Percentiles rank a stretch among this genome's conserved stretches.
phyloP scores from a whole-genome alignment of 2,329 filamentous ascomycete genomes.

The Xylariaceae sp. region DNA sequence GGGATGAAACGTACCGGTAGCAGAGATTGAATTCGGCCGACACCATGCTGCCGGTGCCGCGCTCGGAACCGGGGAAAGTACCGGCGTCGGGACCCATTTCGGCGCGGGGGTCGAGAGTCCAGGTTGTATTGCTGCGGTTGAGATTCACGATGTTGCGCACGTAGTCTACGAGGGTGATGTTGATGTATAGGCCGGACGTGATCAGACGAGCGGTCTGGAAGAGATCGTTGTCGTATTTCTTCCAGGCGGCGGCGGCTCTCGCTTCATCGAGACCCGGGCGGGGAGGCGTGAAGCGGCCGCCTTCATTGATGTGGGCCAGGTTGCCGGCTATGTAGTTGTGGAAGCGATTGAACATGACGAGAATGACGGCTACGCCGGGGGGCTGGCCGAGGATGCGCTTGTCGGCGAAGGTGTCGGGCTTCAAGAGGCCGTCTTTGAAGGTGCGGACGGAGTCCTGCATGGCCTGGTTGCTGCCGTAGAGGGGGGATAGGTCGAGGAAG shows the following conservation, averaged over 20 bases:
- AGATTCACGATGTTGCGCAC: slow-evolving; percentile 71
- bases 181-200: slow-evolving; percentile 69
- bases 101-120: slow-evolving; percentile 72
- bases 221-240: slow-evolving; percentile 68
- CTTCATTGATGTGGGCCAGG: slow-evolving; percentile 80
- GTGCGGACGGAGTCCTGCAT: slow-evolving; percentile 63
- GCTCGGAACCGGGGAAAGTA: slow-evolving; percentile 54
- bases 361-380: slow-evolving; percentile 62
- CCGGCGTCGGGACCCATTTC: slow-evolving; percentile 54
- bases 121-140: slow-evolving; percentile 66
- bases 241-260: slow-evolving; percentile 48
- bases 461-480: slow-evolving; percentile 64
- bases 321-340: slow-evolving; percentile 82
- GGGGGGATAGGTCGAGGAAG: slow-evolving; percentile 64
- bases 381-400: slow-evolving; percentile 65
- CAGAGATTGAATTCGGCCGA: slow-evolving; percentile 86
- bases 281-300: slow-evolving; percentile 68
- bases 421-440: slow-evolving; percentile 64
- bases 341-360: slow-evolving; percentile 77
- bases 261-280: slow-evolving; percentile 43
- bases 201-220: slow-evolving; percentile 76
- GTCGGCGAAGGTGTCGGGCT: slow-evolving; percentile 67
- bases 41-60: slow-evolving; percentile 74
- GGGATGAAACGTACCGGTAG: slow-evolving; percentile 52
- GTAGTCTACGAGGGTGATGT: slow-evolving; percentile 73